Percentiles rank a stretch among this genome's conserved stretches.
phyloP scores from a whole-genome alignment of 352 stramenopile genomes.

The Globisporangium orthogonon region DNA sequence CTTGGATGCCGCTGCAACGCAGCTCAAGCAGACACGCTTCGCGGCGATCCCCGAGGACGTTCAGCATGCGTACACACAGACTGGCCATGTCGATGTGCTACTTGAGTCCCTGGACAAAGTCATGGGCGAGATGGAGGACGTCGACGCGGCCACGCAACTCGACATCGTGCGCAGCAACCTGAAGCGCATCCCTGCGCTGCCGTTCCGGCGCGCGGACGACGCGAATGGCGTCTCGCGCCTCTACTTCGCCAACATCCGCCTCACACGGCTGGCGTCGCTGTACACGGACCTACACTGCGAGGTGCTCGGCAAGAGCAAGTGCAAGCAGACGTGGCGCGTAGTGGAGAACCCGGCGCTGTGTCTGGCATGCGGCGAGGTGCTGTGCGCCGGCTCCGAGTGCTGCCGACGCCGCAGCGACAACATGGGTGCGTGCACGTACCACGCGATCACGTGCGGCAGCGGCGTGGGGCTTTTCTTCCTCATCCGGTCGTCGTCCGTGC shows the following conservation, averaged over 20 bases:
- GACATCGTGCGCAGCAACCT: conserved; percentile 42
- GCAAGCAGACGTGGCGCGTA: conserved; percentile 59
- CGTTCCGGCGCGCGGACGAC: conserved; percentile 42
- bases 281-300: conserved; percentile 80
- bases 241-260: conserved; percentile 58
- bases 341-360: conserved; percentile 81
- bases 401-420: conserved; percentile 57
- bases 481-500: conserved; percentile 68
- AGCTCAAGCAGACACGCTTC: conserved; percentile 40
- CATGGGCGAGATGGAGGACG: conserved; percentile 1
- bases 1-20: conserved; percentile 39
- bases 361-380: conserved; percentile 62
- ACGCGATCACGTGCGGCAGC: conserved; percentile 65
- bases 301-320: conserved; percentile 63
- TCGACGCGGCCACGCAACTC: conserved; percentile 9
- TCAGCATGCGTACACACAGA: conserved; percentile 48
- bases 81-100: conserved; percentile 38
- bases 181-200: conserved; percentile 40
- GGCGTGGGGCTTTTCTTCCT: conserved; percentile 80
- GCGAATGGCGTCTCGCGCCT: conserved; percentile 22
- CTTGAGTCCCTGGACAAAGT: conserved; percentile 30
- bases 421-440: conserved; percentile 70
- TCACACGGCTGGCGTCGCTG: conserved; percentile 52
- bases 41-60: conserved; percentile 39
- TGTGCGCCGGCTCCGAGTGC: conserved; percentile 80